Conservation (phyloP, 2,329 filamentous ascomycete genomes). For the Thermothelomyces thermophilus region DNA sequence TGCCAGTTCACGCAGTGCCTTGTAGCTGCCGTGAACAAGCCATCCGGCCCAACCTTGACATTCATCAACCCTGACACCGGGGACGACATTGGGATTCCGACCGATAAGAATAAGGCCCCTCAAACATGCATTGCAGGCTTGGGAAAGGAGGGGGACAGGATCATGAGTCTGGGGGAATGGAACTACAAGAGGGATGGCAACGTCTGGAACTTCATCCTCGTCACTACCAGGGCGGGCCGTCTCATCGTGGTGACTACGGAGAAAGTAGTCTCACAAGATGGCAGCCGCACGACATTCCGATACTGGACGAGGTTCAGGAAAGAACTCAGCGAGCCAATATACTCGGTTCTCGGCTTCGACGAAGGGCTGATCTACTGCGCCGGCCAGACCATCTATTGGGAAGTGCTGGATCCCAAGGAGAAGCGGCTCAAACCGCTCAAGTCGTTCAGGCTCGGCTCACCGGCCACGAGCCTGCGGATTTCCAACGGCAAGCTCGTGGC, state of each 20-base stretch:
- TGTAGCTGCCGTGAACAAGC: slow-evolving; percentile 44
- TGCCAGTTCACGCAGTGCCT: slow-evolving; percentile 47
- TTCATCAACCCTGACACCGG: slow-evolving; percentile 54
- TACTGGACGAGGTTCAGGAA: slow-evolving; percentile 51
- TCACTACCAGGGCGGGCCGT: slow-evolving; percentile 48
- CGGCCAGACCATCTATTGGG: slow-evolving; percentile 49
- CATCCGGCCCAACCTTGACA: slow-evolving; percentile 41
- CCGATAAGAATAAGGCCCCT: slow-evolving; percentile 36
- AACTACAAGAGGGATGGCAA: slow-evolving; percentile 49
- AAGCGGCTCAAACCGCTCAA: slow-evolving; percentile 46
- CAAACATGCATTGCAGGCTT: slow-evolving; percentile 50
- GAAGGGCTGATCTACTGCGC: slow-evolving; percentile 52
- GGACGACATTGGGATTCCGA: slow-evolving; percentile 41
- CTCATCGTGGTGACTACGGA: slow-evolving; percentile 51
- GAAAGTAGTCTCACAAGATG: slow-evolving; percentile 22
- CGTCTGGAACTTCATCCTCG: slow-evolving; percentile 56
- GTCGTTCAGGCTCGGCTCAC: slow-evolving; percentile 45
- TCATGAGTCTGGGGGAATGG: slow-evolving; percentile 61
- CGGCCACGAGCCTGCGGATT: slow-evolving; percentile 44
- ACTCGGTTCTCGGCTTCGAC: slow-evolving; percentile 48
- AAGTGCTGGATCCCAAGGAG: slow-evolving; percentile 44
- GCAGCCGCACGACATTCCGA: slow-evolving; percentile 33
- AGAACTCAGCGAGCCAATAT: slow-evolving; percentile 42
- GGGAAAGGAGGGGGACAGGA: slow-evolving; percentile 49
- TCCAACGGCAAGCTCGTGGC: slow-evolving; percentile 44